Conservation (phyloP, 2,329 filamentous ascomycete genomes). For the Fusarium devonianum region DNA sequence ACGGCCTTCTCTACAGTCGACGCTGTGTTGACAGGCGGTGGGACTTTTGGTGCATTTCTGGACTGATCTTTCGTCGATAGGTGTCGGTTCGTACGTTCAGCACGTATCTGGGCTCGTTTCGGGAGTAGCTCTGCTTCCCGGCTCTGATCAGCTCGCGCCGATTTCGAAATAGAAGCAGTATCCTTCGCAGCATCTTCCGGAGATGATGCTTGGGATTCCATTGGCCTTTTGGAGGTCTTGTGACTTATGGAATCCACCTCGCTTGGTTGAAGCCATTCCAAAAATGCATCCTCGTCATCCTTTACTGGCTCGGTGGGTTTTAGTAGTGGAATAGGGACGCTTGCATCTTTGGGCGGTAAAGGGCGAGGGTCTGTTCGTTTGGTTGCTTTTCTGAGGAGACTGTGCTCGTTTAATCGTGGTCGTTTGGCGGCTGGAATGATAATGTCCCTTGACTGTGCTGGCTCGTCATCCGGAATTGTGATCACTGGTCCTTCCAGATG, state of each 20-base stretch:
- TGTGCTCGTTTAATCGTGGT: neutral
- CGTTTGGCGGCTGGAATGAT: neutral
- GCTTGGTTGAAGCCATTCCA: slow-evolving; percentile 19
- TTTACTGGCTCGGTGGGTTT: neutral
- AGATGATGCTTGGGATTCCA: neutral
- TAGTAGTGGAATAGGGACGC: neutral
- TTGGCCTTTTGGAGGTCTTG: neutral
- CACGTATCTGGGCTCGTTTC: neutral
- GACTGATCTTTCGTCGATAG: neutral
- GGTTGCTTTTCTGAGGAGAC: neutral
- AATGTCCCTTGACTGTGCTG: neutral
- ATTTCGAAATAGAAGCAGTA: neutral
- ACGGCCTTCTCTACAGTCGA: slow-evolving; percentile 1
- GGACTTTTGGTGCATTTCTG: neutral
- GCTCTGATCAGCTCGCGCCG: neutral
- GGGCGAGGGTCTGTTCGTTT: neutral
- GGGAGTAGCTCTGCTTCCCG: neutral
- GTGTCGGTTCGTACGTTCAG: neutral
- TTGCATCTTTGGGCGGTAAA: neutral
- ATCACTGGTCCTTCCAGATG: neutral
- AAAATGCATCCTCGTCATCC: slow-evolving; percentile 18
- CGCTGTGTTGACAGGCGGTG: slow-evolving; percentile 16
- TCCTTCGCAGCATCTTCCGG: neutral
- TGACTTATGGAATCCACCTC: neutral
- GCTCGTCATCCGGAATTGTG: slow-evolving; percentile 5